A percentile compares a stretch with the other conserved stretches of the same genome.
phyloP scores from a whole-genome alignment of 768 basidiomycete genomes.

The Calocera cornea region DNA sequence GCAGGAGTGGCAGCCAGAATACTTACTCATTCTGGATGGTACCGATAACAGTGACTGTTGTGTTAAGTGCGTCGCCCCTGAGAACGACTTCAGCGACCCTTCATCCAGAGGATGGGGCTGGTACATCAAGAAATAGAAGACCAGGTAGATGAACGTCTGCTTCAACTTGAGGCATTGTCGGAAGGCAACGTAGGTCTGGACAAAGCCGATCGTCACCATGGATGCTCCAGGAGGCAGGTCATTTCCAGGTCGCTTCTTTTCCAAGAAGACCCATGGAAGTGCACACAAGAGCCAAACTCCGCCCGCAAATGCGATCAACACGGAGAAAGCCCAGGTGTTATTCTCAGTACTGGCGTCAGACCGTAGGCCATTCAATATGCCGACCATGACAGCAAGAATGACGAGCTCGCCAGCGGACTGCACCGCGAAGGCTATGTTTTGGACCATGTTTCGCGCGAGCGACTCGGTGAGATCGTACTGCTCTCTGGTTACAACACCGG shows the following conservation, averaged over 20 bases:
- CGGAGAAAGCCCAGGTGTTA: slow-evolving; percentile 63
- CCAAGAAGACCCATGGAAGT: slow-evolving; percentile 58
- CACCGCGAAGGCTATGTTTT: slow-evolving; percentile 60
- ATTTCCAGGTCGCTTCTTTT: slow-evolving; percentile 55
- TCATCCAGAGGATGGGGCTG: neutral
- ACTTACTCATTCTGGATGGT: slow-evolving; percentile 56
- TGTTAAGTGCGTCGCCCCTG: slow-evolving; percentile 65
- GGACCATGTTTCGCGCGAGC: slow-evolving; percentile 54
- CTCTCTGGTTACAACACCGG: slow-evolving; percentile 29
- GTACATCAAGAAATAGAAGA: slow-evolving; percentile 65
- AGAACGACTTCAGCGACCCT: neutral
- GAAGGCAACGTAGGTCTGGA: slow-evolving; percentile 49
- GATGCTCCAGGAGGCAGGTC: slow-evolving; percentile 41
- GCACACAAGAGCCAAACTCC: slow-evolving; percentile 61
- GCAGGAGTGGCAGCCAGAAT: neutral
- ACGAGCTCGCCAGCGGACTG: slow-evolving; percentile 57
- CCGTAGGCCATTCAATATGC: slow-evolving; percentile 53
- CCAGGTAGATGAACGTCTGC: slow-evolving; percentile 59
- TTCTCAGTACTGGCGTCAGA: slow-evolving; percentile 49
- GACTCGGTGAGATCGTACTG: slow-evolving; percentile 30
- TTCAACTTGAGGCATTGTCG: slow-evolving; percentile 52
- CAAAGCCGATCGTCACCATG: slow-evolving; percentile 51
- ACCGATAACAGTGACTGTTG: slow-evolving; percentile 57
- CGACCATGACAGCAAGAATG: slow-evolving; percentile 58
- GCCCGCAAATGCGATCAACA: slow-evolving; percentile 65